phyloP scores from a whole-genome alignment of 805 yeast genomes.

The Candida boidinii region DNA sequence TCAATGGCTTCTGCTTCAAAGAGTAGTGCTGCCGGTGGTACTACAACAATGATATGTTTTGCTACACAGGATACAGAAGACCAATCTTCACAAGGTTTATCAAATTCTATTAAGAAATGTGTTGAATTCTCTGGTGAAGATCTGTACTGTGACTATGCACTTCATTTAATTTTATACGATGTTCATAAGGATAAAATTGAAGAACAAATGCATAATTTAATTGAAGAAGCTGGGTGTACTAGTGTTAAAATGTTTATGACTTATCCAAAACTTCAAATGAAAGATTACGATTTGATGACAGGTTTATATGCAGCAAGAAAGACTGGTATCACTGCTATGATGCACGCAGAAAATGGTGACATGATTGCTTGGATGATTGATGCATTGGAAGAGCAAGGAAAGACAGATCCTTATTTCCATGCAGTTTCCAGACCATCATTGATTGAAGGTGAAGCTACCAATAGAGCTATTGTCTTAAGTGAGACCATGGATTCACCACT shows the following conservation, averaged over 20 bases:
- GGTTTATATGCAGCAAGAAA: constrained; percentile 8
- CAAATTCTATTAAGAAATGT: constrained; percentile 6
- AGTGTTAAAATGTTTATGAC: constrained; percentile 15
- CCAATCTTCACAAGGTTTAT: constrained; percentile 19
- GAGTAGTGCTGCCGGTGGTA: constrained; percentile 42
- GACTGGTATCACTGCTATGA: constrained; percentile 12
- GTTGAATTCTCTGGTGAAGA: constrained; percentile 5
- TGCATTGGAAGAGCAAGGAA: constrained; percentile 4
- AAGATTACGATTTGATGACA: constrained; percentile 10
- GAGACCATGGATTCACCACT: constrained; percentile 12
- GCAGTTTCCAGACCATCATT: constrained; percentile 11
- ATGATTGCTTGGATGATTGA: constrained; percentile 12
- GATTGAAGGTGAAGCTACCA: constrained; percentile 12
- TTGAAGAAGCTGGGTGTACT: constrained; percentile 6
- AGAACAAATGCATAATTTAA: constrained; percentile 1
- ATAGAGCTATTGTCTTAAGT: constrained; percentile 10
- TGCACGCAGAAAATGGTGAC: constrained; percentile 15
- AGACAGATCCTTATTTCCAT: constrained; percentile 12
- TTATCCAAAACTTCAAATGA: constrained; percentile 10
- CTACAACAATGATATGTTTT: constrained; percentile 38
- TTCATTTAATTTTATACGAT: constrained; percentile 23
- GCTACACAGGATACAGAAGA: constrained; percentile 33
- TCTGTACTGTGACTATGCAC: constrained; percentile 37
- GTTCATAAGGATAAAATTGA: neutral
- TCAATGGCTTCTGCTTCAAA: constrained; percentile 35